Evolutionary conservation across 139 green algal genomes (phyloP).

Genomic region (Yamagishiella unicocca): DNA sequence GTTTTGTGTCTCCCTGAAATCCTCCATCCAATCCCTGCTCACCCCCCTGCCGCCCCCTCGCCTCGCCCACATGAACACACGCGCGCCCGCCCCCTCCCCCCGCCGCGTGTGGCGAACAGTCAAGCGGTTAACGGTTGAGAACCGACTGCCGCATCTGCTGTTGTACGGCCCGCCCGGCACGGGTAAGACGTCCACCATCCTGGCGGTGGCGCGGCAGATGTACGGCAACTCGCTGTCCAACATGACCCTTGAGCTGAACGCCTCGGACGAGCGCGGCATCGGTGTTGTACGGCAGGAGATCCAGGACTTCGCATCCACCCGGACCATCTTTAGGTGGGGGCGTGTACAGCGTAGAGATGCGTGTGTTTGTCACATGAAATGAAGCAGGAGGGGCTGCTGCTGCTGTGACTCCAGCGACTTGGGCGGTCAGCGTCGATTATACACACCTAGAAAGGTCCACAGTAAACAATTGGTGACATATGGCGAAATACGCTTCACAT

Average conservation of each 20-base stretch:
- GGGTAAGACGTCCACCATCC: conserved; percentile 96
- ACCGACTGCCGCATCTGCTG: conserved; percentile 95
- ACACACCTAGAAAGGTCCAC: too few species aligned
- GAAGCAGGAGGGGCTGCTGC: background rate
- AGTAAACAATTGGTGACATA: too few species aligned
- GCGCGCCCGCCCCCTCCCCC: background rate
- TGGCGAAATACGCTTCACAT: too few species aligned
- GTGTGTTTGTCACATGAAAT: background rate
- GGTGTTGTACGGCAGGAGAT: conserved; percentile 95
- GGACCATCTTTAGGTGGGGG: conserved; percentile 89
- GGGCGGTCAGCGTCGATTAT: too few species aligned
- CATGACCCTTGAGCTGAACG: conserved; percentile 98
- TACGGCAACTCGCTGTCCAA: conserved; percentile 83
- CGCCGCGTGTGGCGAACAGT: conserved; percentile 63
- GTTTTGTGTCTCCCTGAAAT: too few species aligned
- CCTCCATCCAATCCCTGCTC: too few species aligned
- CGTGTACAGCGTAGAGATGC: background rate
- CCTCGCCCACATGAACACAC: too few species aligned
- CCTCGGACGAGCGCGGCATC: conserved; percentile 96
- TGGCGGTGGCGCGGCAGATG: conserved; percentile 94
- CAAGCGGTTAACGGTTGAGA: conserved; percentile 83
- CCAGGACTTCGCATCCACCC: conserved; percentile 96
- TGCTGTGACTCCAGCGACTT: too few species aligned
- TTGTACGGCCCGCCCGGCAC: conserved; percentile 99
- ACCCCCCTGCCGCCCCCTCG: too few species aligned